phyloP scores from a whole-genome alignment of 78 protist species.

The Protostelium mycophagum region DNA sequence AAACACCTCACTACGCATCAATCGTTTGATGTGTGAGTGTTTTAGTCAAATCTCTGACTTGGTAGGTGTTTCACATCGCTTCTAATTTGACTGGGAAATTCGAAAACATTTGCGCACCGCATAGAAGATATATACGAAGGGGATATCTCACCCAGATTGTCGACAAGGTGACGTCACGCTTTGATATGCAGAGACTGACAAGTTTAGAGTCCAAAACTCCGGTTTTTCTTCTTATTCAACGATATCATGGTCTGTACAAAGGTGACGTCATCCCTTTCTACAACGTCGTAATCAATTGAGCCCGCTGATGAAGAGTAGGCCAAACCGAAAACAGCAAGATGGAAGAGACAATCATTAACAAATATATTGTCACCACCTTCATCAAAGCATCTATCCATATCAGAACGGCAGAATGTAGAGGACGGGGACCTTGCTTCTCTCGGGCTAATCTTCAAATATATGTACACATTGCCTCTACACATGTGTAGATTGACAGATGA shows the following conservation, averaged over 20 bases:
- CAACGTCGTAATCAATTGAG: too few species aligned
- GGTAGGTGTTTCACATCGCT: background rate
- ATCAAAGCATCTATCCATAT: conserved; percentile 8
- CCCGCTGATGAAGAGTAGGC: too few species aligned
- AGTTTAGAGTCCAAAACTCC: conserved; percentile 7
- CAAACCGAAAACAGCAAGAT: conserved; percentile 16
- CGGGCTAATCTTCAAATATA: background rate
- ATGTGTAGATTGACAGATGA: background rate
- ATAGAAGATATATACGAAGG: conserved; percentile 53
- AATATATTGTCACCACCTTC: background rate
- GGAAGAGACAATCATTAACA: conserved; percentile 2
- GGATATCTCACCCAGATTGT: conserved; percentile 23
- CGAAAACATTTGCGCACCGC: conserved; percentile 59
- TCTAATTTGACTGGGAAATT: conserved; percentile 27
- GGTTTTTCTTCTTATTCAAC: conserved; percentile 45
- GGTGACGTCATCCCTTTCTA: too few species aligned
- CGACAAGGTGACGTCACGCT: conserved; percentile 6
- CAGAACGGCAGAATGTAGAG: background rate
- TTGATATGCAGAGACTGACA: background rate
- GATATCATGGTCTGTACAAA: conserved; percentile 46
- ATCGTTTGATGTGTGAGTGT: too few species aligned
- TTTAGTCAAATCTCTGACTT: background rate
- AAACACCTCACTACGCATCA: too few species aligned
- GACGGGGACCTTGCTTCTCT: background rate
- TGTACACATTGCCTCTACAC: background rate